A percentile compares a stretch with the other conserved stretches of the same genome.
Conservation (phyloP, 331 rosid genomes). For the Arachis monticola region DNA sequence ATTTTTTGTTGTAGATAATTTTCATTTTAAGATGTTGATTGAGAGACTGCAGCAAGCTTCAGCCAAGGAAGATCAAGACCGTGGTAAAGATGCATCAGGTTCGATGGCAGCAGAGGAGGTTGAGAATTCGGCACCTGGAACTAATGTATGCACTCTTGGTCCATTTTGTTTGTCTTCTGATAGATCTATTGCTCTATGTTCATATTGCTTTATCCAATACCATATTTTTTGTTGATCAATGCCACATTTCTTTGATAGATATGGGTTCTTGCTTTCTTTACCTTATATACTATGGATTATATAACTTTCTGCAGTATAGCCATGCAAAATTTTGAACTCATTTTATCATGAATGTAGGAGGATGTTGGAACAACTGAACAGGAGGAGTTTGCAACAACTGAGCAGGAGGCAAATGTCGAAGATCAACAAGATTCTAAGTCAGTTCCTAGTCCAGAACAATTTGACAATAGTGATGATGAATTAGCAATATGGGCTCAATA, state of each 20-base stretch:
- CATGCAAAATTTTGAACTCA: slow-evolving; percentile 18
- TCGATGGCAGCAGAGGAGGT: slow-evolving; percentile 42
- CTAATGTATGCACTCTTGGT: slow-evolving; percentile 56
- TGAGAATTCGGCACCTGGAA: slow-evolving; percentile 43
- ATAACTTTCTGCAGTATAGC: slow-evolving; percentile 1
- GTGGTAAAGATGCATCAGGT: slow-evolving; percentile 52
- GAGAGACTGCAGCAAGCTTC: slow-evolving; percentile 64
- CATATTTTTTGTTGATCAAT: neutral
- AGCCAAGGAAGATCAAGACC: slow-evolving; percentile 56
- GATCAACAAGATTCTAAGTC: slow-evolving; percentile 49
- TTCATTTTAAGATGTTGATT: slow-evolving; percentile 52
- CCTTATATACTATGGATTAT: neutral
- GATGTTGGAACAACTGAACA: slow-evolving; percentile 41
- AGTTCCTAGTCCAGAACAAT: slow-evolving; percentile 54
- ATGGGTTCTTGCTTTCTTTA: slow-evolving; percentile 7
- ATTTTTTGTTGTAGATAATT: slow-evolving; percentile 37
- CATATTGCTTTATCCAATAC: slow-evolving; percentile 11
- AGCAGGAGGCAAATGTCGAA: slow-evolving; percentile 40
- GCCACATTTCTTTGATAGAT: slow-evolving; percentile 19
- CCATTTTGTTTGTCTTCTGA: slow-evolving; percentile 33
- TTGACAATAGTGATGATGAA: slow-evolving; percentile 57
- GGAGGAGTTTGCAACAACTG: slow-evolving; percentile 34
- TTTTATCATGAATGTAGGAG: slow-evolving; percentile 50
- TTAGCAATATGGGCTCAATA: slow-evolving; percentile 48
- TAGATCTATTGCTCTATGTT: slow-evolving; percentile 15